Base-by-base conservation (phyloP, 148 eudicot genomes). In the Spergularia bocconei region DNA sequence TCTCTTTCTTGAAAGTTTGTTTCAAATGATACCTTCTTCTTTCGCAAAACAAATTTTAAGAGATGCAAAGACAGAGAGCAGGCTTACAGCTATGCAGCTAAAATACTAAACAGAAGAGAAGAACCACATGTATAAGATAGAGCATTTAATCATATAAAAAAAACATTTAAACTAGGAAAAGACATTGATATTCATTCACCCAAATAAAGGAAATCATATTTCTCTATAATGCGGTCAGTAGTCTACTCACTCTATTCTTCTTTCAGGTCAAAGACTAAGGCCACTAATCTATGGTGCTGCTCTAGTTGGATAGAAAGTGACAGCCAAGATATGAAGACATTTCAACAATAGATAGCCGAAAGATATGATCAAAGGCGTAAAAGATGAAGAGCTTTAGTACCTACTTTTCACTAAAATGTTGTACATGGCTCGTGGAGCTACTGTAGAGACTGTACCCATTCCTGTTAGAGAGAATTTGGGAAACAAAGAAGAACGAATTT, bases 401-500 rank as follows among this genome's bases (percentile, higher is more conserved):
- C 84, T 91, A 96, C 99, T 17, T 77, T 44, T 84, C 80, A 73
- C 56, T 63, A 75, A 84, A 82, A 85, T 88, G 86, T 61, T 88
- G 81, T 50, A 80, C 73, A 74, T 89, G 90, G 83, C 81, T 87
- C 50, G 67, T 77, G 33, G 86, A 78, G 73, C 71, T 89, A 70
- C 81, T 85, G 71, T 48, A 64, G 53, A 52, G 65, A 83, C 92
- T 89, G 77, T 85, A 84, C 23, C 88, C 91, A 84, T 87, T 87
- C 83, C 82, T 91, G 73, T 85, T 88, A 38, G 44, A 69, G 62
- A 87, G 75, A 83, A 92, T 80, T 77, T 79, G 83, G 57, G 97
- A 83, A 73, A 96, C 86, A 75, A 96, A 92, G 82, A 85, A 96
- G 86, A 96, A 96, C 17, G 83, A 82, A 44, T 83, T 85, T 80